Percentiles rank a stretch among this genome's conserved stretches.
These are phyloP conservation scores for Penicillium cosmopolitanum DNA, from an alignment of 495 filamentous ascomycete species.

Conservation along the genomic window DNA sequence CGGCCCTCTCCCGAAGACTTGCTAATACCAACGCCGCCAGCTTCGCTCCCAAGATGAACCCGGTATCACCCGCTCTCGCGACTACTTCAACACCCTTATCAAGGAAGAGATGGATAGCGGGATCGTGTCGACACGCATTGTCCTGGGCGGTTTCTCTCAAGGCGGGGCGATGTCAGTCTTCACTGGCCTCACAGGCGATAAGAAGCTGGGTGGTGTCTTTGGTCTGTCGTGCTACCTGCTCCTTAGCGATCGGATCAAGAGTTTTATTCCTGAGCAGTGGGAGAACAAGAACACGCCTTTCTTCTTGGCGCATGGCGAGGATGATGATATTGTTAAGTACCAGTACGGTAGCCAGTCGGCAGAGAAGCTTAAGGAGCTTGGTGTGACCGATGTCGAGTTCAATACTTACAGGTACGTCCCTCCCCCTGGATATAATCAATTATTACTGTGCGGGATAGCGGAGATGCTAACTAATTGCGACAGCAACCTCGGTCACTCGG, in stretches of 20 bases:
- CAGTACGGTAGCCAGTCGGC: constrained; percentile 68
- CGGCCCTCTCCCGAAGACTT: constrained; percentile 34
- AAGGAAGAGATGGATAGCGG: constrained; percentile 80
- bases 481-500: constrained; percentile 74
- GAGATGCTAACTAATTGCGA: constrained; percentile 20
- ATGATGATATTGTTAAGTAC: constrained; percentile 70
- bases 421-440: background rate
- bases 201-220: constrained; percentile 85
- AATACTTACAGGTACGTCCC: constrained; percentile 70
- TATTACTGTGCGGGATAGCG: background rate
- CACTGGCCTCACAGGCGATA: constrained; percentile 69
- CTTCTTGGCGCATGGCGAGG: constrained; percentile 83
- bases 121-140: constrained; percentile 79
- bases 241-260: constrained; percentile 70
- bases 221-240: constrained; percentile 83
- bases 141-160: constrained; percentile 73
- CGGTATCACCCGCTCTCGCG: constrained; percentile 72
- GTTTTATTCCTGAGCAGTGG: constrained; percentile 63
- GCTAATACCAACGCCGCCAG: constrained; percentile 18
- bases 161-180: constrained; percentile 64
- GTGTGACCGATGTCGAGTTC: constrained; percentile 70
- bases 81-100: constrained; percentile 80
- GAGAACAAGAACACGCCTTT: constrained; percentile 80
- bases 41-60: constrained; percentile 70
- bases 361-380: constrained; percentile 63